Percentiles rank a stretch among this genome's conserved stretches.
Conservation (phyloP, 1,284 basidiomycete genomes). For the Rhodotorula sp. region DNA sequence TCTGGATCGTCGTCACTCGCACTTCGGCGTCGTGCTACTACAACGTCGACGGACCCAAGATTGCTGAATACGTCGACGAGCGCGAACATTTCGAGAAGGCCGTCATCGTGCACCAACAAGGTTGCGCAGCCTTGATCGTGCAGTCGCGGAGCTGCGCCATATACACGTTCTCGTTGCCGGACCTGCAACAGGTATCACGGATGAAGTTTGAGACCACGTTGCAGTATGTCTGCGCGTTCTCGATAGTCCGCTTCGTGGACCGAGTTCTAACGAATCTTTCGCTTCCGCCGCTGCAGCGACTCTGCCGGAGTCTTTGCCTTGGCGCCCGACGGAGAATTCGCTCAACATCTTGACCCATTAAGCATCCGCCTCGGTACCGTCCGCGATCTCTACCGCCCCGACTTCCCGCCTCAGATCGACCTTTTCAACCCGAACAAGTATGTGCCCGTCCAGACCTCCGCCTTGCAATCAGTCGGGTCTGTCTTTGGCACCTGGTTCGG, state of each 20-base stretch:
- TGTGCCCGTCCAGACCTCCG: constrained; percentile 23
- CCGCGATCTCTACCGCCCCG: constrained; percentile 29
- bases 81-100: constrained; percentile 18
- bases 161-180: constrained; percentile 34
- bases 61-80: constrained; percentile 33
- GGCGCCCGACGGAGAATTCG: constrained; percentile 34
- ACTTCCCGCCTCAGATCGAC: constrained; percentile 25
- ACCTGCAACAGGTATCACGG: constrained; percentile 20
- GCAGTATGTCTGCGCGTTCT: constrained; percentile 19
- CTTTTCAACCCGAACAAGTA: constrained; percentile 22
- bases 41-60: constrained; percentile 50
- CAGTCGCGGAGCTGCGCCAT: constrained; percentile 23
- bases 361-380: constrained; percentile 34
- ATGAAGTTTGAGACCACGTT: constrained; percentile 32
- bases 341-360: constrained; percentile 37
- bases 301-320: constrained; percentile 28
- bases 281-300: constrained; percentile 5
- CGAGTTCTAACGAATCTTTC: no score
- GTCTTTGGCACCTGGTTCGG: constrained; percentile 31
- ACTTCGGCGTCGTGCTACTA: constrained; percentile 49
- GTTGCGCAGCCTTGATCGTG: constrained; percentile 31
- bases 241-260: neutral
- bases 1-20: constrained; percentile 53
- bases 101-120: constrained; percentile 18
- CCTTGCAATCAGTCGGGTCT: constrained; percentile 20